A percentile compares a stretch with the other conserved stretches of the same genome.
phyloP scores from a whole-genome alignment of 176 grass and related monocot genomes.

The Miscanthus lutarioriparius region DNA sequence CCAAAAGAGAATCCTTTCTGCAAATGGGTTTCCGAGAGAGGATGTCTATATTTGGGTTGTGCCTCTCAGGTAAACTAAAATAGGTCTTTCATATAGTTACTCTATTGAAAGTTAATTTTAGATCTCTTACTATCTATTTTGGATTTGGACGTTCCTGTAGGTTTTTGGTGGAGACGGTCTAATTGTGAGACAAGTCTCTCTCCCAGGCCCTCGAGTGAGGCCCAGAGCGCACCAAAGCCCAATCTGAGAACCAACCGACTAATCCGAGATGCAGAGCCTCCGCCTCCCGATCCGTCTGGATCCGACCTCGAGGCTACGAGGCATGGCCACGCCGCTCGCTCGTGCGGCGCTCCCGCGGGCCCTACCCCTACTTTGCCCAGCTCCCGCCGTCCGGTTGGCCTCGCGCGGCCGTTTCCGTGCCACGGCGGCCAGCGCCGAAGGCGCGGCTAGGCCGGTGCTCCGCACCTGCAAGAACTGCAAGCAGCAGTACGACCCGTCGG shows the following conservation, averaged over 20 bases:
- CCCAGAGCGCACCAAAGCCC: background rate
- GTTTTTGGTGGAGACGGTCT: too few species aligned
- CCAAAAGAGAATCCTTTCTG: too few species aligned
- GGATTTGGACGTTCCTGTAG: too few species aligned
- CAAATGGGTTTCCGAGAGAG: too few species aligned
- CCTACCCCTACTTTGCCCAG: too few species aligned
- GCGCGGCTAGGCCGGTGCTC: constrained; percentile 3
- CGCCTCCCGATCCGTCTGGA: background rate
- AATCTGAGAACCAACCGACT: background rate
- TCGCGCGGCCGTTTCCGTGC: background rate
- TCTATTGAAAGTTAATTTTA: too few species aligned
- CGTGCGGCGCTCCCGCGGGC: constrained; percentile 2
- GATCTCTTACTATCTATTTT: too few species aligned
- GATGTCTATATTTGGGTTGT: too few species aligned
- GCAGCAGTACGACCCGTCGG: constrained; percentile 66
- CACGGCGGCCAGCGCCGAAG: background rate
- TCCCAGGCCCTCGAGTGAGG: too few species aligned
- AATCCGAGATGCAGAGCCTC: background rate
- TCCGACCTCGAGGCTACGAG: background rate
- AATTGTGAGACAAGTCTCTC: too few species aligned
- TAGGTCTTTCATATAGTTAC: too few species aligned
- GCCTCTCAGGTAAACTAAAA: too few species aligned
- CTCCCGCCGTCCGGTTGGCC: background rate
- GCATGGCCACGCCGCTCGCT: background rate
- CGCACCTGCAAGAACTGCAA: constrained; percentile 93